These are phyloP conservation scores for Populus hybrid DNA, from an alignment of 441 rosid genomes.

Conservation along the genomic window DNA sequence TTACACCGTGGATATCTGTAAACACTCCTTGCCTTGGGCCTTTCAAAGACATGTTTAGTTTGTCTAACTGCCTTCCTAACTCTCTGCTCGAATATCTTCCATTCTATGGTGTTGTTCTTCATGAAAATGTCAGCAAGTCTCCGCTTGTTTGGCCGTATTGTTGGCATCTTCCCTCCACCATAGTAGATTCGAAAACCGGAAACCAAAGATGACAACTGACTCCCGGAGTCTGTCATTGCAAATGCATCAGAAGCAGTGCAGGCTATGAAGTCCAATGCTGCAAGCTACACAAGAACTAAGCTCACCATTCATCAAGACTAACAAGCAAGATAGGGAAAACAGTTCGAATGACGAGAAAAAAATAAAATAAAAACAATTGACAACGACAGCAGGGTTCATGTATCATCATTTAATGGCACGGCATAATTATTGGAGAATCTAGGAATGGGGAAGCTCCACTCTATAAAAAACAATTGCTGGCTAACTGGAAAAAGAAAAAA, in stretches of 20 bases:
- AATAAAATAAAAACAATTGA: background rate
- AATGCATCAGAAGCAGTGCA: constrained; percentile 84
- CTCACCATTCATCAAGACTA: background rate
- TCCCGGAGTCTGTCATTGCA: constrained; percentile 98
- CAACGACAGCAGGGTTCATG: background rate
- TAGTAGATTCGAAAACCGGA: constrained; percentile 89
- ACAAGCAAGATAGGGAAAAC: background rate
- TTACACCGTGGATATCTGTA: constrained; percentile 81
- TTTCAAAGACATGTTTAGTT: constrained; percentile 71
- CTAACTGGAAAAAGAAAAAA: background rate
- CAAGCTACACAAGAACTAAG: constrained; percentile 47
- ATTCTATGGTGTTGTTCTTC: constrained; percentile 72
- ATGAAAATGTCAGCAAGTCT: constrained; percentile 71
- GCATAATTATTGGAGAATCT: background rate
- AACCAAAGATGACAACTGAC: constrained; percentile 85
- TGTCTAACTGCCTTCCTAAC: constrained; percentile 91
- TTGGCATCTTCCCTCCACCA: constrained; percentile 94
- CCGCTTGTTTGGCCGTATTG: constrained; percentile 85
- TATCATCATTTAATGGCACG: background rate
- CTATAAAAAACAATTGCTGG: background rate
- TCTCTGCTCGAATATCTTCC: constrained; percentile 86
- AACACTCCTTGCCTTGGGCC: constrained; percentile 79
- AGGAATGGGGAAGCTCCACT: background rate
- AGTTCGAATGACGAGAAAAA: background rate
- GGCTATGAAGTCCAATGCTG: constrained; percentile 87